phyloP scores from a whole-genome alignment of 768 basidiomycete genomes.

The Crucibulum laeve region DNA sequence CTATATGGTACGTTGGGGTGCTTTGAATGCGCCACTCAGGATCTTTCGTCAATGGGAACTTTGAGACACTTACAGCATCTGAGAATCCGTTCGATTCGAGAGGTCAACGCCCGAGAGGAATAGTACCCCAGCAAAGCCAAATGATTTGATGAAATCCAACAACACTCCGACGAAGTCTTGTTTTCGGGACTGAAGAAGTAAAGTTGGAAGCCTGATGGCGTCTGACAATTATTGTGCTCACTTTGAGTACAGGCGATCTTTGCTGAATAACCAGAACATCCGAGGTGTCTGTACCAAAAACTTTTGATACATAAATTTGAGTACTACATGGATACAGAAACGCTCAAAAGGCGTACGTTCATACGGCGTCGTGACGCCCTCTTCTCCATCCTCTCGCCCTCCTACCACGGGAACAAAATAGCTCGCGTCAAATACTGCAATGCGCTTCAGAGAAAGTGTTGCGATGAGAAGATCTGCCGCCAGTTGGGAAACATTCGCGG shows the following conservation, averaged over 20 bases:
- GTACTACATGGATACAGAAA: slow-evolving; percentile 1
- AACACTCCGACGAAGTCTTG: slow-evolving; percentile 59
- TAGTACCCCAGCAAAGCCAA: slow-evolving; percentile 47
- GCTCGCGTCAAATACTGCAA: slow-evolving; percentile 61
- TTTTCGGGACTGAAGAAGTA: slow-evolving; percentile 51
- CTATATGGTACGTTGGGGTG: slow-evolving; percentile 61
- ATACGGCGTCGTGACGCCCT: slow-evolving; percentile 67
- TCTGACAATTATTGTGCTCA: slow-evolving; percentile 19
- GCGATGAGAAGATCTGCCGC: slow-evolving; percentile 71
- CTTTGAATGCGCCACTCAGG: slow-evolving; percentile 24
- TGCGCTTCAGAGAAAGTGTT: slow-evolving; percentile 51
- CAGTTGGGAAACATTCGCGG: slow-evolving; percentile 79
- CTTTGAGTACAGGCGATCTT: slow-evolving; percentile 76
- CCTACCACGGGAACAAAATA: slow-evolving; percentile 72
- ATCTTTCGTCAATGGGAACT: not conserved
- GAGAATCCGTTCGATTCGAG: slow-evolving; percentile 67
- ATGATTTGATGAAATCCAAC: slow-evolving; percentile 49
- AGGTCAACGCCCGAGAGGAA: slow-evolving; percentile 76
- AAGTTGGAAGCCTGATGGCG: slow-evolving; percentile 1
- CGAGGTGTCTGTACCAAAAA: slow-evolving; percentile 52
- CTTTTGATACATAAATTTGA: slow-evolving; percentile 29
- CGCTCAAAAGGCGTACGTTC: slow-evolving; percentile 51
- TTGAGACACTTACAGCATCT: slow-evolving; percentile 59
- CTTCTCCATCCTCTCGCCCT: slow-evolving; percentile 54
- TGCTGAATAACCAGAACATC: slow-evolving; percentile 70